A percentile compares a stretch with the other conserved stretches of the same genome.
Conservation (phyloP, 495 filamentous ascomycete species). For the Rostrohypoxylon terebratum region DNA sequence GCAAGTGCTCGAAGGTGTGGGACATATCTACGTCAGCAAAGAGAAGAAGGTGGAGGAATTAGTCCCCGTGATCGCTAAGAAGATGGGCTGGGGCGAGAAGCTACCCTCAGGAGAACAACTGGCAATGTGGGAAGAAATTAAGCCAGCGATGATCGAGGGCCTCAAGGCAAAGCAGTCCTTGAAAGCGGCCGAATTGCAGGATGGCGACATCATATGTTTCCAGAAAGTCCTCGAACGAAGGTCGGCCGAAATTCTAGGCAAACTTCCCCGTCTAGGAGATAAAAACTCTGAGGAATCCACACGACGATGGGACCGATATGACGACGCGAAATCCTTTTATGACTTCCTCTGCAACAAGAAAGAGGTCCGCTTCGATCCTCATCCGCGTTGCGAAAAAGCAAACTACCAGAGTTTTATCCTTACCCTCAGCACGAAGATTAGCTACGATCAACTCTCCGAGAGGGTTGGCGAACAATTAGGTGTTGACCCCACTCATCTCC, state of each 20-base stretch:
- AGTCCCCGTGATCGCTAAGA: constrained; percentile 78
- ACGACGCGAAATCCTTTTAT: constrained; percentile 86
- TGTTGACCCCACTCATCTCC: constrained; percentile 86
- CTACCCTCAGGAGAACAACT: constrained; percentile 64
- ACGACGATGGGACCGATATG: constrained; percentile 55
- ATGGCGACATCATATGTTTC: constrained; percentile 97
- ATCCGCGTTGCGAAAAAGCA: constrained; percentile 60
- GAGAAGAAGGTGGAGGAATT: constrained; percentile 89
- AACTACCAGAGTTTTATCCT: constrained; percentile 73
- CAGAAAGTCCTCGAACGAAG: constrained; percentile 70
- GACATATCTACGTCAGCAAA: constrained; percentile 86
- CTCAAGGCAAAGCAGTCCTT: constrained; percentile 93
- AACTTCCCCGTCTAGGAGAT: constrained; percentile 46
- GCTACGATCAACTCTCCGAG: constrained; percentile 87
- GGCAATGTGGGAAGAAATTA: constrained; percentile 94
- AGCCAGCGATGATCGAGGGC: constrained; percentile 93
- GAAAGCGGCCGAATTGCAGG: constrained; percentile 91
- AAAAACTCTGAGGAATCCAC: constrained; percentile 38
- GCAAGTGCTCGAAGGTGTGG: constrained; percentile 79
- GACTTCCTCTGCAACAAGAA: constrained; percentile 90
- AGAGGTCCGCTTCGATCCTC: constrained; percentile 74
- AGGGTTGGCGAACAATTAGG: constrained; percentile 84
- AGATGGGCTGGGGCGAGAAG: constrained; percentile 86
- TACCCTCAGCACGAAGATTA: constrained; percentile 84
- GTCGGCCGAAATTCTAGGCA: constrained; percentile 49